phyloP scores from a whole-genome alignment of 2,329 filamentous ascomycete species.

The Chrysosporium queenslandicum region DNA sequence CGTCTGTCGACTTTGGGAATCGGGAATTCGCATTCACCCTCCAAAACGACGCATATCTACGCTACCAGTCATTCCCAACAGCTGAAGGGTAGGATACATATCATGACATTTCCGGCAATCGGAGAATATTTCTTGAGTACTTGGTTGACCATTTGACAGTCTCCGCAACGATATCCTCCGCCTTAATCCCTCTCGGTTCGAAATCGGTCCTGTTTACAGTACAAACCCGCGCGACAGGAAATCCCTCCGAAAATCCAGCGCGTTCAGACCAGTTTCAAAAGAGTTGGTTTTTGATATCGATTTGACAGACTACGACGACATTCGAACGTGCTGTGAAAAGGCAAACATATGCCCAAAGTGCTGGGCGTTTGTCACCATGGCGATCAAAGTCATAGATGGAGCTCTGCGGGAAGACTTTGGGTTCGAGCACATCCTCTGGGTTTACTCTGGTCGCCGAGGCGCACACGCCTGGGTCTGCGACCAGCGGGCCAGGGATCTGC shows the following conservation, averaged over 20 bases:
- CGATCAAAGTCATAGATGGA: slow-evolving; percentile 82
- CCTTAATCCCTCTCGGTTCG: slow-evolving; percentile 84
- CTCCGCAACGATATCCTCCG: slow-evolving; percentile 85
- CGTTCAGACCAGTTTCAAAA: slow-evolving; percentile 79
- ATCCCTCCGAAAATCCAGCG: slow-evolving; percentile 63
- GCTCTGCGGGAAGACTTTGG: slow-evolving; percentile 90
- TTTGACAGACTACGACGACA: slow-evolving; percentile 96
- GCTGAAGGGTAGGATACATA: slow-evolving; percentile 47
- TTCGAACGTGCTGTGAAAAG: slow-evolving; percentile 87
- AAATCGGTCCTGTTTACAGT: slow-evolving; percentile 95
- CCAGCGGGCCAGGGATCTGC: slow-evolving; percentile 68
- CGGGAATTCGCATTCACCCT: slow-evolving; percentile 94
- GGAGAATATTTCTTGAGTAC: neutral
- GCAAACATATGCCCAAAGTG: slow-evolving; percentile 90
- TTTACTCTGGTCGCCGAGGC: slow-evolving; percentile 93
- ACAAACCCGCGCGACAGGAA: slow-evolving; percentile 92
- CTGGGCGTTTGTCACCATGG: slow-evolving; percentile 97
- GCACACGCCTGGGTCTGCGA: slow-evolving; percentile 98
- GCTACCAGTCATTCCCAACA: slow-evolving; percentile 72
- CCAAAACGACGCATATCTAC: slow-evolving; percentile 81
- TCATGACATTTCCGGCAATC: neutral
- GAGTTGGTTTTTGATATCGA: slow-evolving; percentile 99
- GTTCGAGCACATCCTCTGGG: slow-evolving; percentile 95
- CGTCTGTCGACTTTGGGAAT: slow-evolving; percentile 78
- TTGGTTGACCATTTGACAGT: slow-evolving; percentile 31